A percentile compares a stretch with the other conserved stretches of the same genome.
Evolutionary conservation across 768 basidiomycete genomes (phyloP).

Genomic region (Ramaria rubella): DNA sequence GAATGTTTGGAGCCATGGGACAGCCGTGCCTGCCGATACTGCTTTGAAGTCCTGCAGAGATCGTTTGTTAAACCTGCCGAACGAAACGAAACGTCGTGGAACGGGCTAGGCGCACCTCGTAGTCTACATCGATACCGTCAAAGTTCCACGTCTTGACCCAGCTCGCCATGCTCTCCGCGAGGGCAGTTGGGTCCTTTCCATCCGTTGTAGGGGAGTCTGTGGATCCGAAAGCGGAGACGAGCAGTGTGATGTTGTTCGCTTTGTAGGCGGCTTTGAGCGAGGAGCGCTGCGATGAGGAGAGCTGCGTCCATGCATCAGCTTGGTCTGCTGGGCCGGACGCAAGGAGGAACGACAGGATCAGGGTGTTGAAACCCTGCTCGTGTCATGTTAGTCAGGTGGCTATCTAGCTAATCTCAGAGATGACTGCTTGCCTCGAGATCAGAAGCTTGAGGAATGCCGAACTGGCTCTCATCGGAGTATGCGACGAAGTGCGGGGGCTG

Average conservation of each 20-base stretch:
- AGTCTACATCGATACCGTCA: constrained; percentile 15
- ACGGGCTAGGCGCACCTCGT: constrained; percentile 3
- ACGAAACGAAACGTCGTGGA: background rate
- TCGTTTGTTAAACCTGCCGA: no score
- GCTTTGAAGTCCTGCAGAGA: constrained; percentile 17
- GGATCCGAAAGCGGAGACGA: constrained; percentile 33
- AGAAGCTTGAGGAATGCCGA: background rate
- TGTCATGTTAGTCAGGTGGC: background rate
- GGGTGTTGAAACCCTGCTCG: constrained; percentile 10
- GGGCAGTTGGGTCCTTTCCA: constrained; percentile 6
- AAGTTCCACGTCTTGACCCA: constrained; percentile 15
- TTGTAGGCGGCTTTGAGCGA: constrained; percentile 23
- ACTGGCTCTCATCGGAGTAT: background rate
- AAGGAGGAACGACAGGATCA: constrained; percentile 13
- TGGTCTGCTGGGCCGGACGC: constrained; percentile 9
- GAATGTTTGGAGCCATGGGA: constrained; percentile 20
- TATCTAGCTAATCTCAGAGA: background rate
- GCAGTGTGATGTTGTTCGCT: constrained; percentile 26
- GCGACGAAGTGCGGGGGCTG: constrained; percentile 1
- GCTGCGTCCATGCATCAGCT: constrained; percentile 10
- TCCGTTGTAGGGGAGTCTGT: constrained; percentile 20
- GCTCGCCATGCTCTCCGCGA: constrained; percentile 7
- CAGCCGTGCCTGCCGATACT: constrained; percentile 16
- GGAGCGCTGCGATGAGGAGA: constrained; percentile 12
- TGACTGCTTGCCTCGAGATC: background rate